Base-by-base conservation (phyloP, 208 protist species). In the Vickermania spadyakhi region DNA sequence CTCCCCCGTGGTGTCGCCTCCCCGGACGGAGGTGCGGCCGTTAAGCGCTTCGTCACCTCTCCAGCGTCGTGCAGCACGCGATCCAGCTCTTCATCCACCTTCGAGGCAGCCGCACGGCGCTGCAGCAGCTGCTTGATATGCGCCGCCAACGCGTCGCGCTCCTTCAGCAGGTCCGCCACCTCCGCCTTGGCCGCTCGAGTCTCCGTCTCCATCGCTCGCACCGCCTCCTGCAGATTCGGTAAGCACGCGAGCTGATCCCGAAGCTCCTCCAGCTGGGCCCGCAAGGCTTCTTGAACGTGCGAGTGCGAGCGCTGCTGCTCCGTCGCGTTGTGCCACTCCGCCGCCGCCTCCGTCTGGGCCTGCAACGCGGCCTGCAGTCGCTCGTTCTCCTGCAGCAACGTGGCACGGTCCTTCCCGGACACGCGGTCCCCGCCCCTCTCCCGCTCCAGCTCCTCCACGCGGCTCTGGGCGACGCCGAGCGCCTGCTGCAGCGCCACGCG, bases 101-200 rank as follows among this genome's bases (percentile, higher is more conserved):
- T 56, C 28, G 81, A 55, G 25, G 84, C 76, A 26, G 51, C 56
- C 57, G 73, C 74, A 31, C 74, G 80, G 28, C 80, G 73, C 27
- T 81, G 73, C n/a, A 92, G 68, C 29, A 89, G 84, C 27, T 68
- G 62, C 31, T 89, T 75, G 1, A 92, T 64, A 60, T 79, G 72
- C 23, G 70, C 73, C 23, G 86, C 66, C 61, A 93, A 78, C 28
- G 68, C 75, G 51, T 93, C 82, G 22, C 76, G 70, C 64, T 93
- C 82, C 5, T 74, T 59, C 0, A 79, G 79, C 54, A 93, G 73
- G 31, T 61, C 28, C 64, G 75, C 73, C 11, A 73, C 81, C 60
- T 88, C 86, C 64, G 85, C 77, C 36, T 65, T 61, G 36, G 80
- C 77, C 52, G 58, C 73, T 27, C 76, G 60, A 13, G 75, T 70